A percentile compares a stretch with the other conserved stretches of the same genome.
Conservation (phyloP, 495 filamentous ascomycete species). For the Xylaria castorea region DNA sequence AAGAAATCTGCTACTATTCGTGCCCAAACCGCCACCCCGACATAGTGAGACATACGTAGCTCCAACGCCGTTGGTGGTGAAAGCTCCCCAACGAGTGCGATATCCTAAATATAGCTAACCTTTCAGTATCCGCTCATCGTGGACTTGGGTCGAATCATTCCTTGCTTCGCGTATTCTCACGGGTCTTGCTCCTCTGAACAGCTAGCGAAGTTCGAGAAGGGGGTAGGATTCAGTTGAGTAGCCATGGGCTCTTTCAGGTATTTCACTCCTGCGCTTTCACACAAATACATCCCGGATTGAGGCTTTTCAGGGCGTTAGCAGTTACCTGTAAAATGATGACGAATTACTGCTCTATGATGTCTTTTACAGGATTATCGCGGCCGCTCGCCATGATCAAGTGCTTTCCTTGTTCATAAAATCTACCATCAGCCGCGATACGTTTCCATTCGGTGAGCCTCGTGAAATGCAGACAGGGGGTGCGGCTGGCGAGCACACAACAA, state of each 20-base stretch:
- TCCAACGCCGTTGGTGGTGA: background rate
- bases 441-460: background rate
- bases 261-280: background rate
- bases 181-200: background rate
- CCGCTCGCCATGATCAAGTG: background rate
- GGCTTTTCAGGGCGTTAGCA: background rate
- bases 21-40: background rate
- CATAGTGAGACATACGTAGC: background rate
- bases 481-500: background rate
- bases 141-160: background rate
- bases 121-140: background rate
- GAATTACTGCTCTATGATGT: background rate
- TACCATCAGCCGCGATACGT: background rate
- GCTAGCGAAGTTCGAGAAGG: background rate
- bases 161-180: background rate
- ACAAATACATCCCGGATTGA: background rate
- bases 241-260: background rate
- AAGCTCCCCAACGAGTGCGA: background rate
- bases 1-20: background rate
- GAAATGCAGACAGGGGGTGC: background rate
- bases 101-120: background rate
- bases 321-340: background rate
- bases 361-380: background rate
- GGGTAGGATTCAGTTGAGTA: background rate
- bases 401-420: background rate